Conservation (phyloP, 2,329 filamentous ascomycete genomes). For the Emmonsiellopsis sp. region DNA sequence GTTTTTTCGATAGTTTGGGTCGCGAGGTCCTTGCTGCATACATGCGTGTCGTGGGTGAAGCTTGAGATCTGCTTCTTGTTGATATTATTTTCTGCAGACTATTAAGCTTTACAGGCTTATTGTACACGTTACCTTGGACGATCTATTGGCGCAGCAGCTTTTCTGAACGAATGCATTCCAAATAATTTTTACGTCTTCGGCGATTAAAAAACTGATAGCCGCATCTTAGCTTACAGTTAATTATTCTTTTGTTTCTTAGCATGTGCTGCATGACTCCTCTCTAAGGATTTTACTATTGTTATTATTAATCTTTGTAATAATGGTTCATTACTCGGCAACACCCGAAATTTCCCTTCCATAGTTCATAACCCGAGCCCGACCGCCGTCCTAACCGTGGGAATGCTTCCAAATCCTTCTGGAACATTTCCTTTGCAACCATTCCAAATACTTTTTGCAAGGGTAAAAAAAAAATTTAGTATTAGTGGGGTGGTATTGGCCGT, state of each 20-base stretch:
- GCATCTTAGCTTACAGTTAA: too few species aligned
- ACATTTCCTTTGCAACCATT: too few species aligned
- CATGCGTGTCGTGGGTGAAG: background rate
- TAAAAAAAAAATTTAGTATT: too few species aligned
- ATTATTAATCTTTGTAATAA: too few species aligned
- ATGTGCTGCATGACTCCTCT: background rate
- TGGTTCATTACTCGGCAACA: too few species aligned
- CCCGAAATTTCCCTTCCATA: too few species aligned
- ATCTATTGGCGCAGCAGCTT: background rate
- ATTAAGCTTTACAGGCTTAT: background rate
- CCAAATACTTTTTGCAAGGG: too few species aligned
- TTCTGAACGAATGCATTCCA: background rate
- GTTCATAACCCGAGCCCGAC: too few species aligned
- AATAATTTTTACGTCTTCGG: background rate
- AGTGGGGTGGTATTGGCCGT: too few species aligned
- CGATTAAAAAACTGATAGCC: background rate
- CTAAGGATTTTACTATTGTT: background rate
- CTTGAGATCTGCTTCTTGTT: background rate
- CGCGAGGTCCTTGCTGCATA: background rate
- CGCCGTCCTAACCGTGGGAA: too few species aligned
- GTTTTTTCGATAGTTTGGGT: too few species aligned
- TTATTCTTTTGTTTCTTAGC: background rate
- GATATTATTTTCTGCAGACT: background rate
- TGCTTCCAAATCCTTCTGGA: too few species aligned
- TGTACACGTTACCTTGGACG: background rate